Conservation (phyloP, 768 basidiomycete genomes). For the Cytidiella melzeri region DNA sequence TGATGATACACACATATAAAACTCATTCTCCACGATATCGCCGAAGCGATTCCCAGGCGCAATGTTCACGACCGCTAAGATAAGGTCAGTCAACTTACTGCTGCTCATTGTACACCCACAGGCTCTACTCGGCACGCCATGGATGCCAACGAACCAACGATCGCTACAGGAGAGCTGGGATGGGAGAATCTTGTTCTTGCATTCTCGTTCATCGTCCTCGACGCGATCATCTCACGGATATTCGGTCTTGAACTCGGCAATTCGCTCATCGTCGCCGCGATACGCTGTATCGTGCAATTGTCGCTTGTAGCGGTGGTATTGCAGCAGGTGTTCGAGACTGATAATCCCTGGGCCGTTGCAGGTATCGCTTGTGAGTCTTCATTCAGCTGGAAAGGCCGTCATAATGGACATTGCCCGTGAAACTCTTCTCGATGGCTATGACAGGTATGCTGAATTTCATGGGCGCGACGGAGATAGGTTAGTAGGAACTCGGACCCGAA, state of each 20-base stretch:
- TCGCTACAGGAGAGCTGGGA: constrained; percentile 32
- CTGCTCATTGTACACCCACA: too few relatives aligned
- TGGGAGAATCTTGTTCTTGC: constrained; percentile 78
- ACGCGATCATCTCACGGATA: constrained; percentile 55
- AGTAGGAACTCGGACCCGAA: too few relatives aligned
- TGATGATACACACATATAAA: too few relatives aligned
- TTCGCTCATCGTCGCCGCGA: constrained; percentile 61
- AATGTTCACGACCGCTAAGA: too few relatives aligned
- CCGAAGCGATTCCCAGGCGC: too few relatives aligned
- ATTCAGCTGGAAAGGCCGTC: too few relatives aligned
- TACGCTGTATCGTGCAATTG: constrained; percentile 75
- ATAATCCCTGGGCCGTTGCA: constrained; percentile 69
- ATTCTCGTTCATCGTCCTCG: constrained; percentile 68
- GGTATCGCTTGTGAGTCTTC: constrained; percentile 60
- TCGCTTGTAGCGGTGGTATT: constrained; percentile 65
- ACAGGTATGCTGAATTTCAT: constrained; percentile 66
- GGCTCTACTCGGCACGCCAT: too few relatives aligned
- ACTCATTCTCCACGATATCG: too few relatives aligned
- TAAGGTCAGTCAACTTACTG: too few relatives aligned
- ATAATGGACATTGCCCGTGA: too few relatives aligned
- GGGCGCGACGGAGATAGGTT: constrained; percentile 74
- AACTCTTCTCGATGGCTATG: neutral
- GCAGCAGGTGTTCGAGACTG: constrained; percentile 67
- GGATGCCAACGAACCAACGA: constrained; percentile 7
- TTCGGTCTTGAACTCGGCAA: constrained; percentile 68